These are phyloP conservation scores for Pneumocystis sp. DNA, from an alignment of 1,139 yeast genomes.

Conservation along the genomic window DNA sequence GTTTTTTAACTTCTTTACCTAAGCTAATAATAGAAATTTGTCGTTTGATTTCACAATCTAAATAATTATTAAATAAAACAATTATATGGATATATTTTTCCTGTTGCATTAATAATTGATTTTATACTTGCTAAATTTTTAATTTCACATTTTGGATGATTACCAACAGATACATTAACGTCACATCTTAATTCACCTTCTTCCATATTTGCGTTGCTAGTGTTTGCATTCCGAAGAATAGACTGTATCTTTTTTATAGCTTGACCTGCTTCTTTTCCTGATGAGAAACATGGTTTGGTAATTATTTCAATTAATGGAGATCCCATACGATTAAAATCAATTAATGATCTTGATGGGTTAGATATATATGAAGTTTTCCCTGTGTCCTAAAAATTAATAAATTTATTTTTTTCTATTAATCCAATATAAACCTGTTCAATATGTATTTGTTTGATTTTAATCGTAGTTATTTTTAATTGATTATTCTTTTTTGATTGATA, in stretches of 20 bases:
- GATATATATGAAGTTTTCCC: conserved; percentile 56
- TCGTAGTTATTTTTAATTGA: conserved; percentile 8
- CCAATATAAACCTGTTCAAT: conserved; percentile 41
- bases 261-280: conserved; percentile 52
- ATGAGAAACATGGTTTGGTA: conserved; percentile 72
- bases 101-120: conserved; percentile 64
- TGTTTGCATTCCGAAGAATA: conserved; percentile 47
- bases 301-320: conserved; percentile 82
- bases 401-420: background rate
- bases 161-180: conserved; percentile 69
- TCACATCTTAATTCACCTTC: conserved; percentile 93
- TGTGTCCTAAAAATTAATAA: conserved; percentile 38
- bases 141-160: conserved; percentile 63
- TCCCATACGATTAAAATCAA: conserved; percentile 76
- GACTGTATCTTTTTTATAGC: conserved; percentile 72
- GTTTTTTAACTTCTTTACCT: conserved; percentile 34
- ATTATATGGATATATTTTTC: background rate
- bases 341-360: conserved; percentile 22
- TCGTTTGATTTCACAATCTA: conserved; percentile 50
- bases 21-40: conserved; percentile 35
- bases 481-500: background rate
- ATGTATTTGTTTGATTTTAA: conserved; percentile 57
- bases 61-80: background rate
- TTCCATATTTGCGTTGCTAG: conserved; percentile 83
- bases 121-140: conserved; percentile 77